Evolutionary conservation across 2,329 filamentous ascomycete genomes (phyloP), one percentile per base, ranked within the genome.

Genomic region (Lachnellula cervina): DNA sequence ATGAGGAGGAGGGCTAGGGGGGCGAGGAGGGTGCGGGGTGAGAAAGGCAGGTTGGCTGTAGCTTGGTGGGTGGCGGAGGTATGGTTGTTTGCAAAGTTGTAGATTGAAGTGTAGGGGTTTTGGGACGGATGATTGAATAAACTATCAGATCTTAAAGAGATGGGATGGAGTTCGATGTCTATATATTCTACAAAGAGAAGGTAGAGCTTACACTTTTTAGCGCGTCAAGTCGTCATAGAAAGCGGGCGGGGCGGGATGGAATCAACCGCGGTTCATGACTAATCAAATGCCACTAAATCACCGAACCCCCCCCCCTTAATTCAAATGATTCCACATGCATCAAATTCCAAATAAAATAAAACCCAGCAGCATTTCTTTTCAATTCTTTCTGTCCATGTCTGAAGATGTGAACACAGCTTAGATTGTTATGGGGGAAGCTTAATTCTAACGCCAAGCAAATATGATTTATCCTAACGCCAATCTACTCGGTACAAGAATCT

Each of bases 1-100:
- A 73, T 71, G 48, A 71, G 48, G 61, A 72, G 57, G 51, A 69
- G 56, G 51, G 73, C n/a, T 49, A 64, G 23, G 21, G 57, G 14
- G 51, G 59, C 49, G 42, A 46, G 48, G 49, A 45, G 54, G 32
- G 50, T 47, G 44, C 23, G 17, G 50, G 52, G 37, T 50, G 17
- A 32, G 23, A 52, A 23, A 23, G 34, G 37, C 49, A 56, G 54
- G 3, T 45, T 56, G 49, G 16, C 52, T 49, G 19, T 21, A 4
- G 2, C 5, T 47, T 34, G 21, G 9, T 16, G 16, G 11, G 44
- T 47, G 13, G 21, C 9, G 4, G 17, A 13, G 7, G 7, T 21
- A 13, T 44, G 21, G 2, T 21, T n/a, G n/a, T 25, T 5, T 40
- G 11, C 2, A 7, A 40, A 17, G n/a, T 40, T 37, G 34, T 37